Evolutionary conservation across 306 rosid species (phyloP).

Genomic region (Datisca glomerata): DNA sequence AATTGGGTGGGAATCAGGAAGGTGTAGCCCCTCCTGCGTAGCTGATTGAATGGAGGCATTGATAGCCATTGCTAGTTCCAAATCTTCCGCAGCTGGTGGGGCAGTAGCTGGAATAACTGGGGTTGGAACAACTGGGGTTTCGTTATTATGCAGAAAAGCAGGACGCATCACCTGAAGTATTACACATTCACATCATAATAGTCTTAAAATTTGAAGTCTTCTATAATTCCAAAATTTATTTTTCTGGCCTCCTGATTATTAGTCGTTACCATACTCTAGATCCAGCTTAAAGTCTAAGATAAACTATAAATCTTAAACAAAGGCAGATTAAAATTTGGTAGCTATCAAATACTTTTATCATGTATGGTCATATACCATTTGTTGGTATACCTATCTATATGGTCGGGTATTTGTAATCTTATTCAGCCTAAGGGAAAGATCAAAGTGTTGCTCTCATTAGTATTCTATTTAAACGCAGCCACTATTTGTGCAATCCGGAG

Average conservation of each 20-base stretch:
- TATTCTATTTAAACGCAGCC: no score
- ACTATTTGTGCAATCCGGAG: no score
- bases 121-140: slow-evolving; percentile 18
- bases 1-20: slow-evolving; percentile 27
- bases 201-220: background rate
- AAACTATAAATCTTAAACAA: no score
- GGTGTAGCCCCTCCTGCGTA: slow-evolving; percentile 37
- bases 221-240: background rate
- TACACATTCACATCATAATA: slow-evolving; percentile 9
- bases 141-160: slow-evolving; percentile 44
- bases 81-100: slow-evolving; percentile 64
- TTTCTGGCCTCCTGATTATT: background rate
- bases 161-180: slow-evolving; percentile 45
- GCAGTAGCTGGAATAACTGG: slow-evolving; percentile 51
- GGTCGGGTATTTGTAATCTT: no score
- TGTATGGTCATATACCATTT: no score
- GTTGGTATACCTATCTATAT: no score
- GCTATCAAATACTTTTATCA: no score
- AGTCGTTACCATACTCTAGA: no score
- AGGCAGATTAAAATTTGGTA: no score
- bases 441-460: no score
- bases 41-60: slow-evolving; percentile 61
- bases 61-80: slow-evolving; percentile 57
- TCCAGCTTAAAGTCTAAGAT: no score
- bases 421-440: no score